Base-by-base conservation (phyloP, 1,284 basidiomycete species). In the Ustilago tritici region DNA sequence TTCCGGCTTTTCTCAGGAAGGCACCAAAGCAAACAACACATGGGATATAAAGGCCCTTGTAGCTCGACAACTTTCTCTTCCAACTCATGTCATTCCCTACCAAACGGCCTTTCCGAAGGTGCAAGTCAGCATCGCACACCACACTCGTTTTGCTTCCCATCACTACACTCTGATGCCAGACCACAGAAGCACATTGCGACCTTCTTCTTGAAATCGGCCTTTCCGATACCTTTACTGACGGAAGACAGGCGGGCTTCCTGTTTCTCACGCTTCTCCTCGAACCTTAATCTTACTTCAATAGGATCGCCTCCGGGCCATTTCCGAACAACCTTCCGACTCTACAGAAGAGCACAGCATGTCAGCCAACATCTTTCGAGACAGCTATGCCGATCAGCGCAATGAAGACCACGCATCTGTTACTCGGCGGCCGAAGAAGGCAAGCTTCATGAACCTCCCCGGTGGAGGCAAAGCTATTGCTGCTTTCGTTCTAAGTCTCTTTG, bases 401-500 rank as follows among this genome's bases (percentile, higher is more conserved):
- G 35, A 36, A 11, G 47, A 53, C 3, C 31, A 35, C 2, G 8
- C 61, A 6, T 10, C 61, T 6, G 12, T 52, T 8, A 31, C 49
- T 14, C 19, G 35, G 0, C 53, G 56, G 7, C 32, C 59, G 5
- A 67, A 65, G 35, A 69, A 66, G 63, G 15, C 65, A 7, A 56
- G 54, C 62, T 66, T 74, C 34, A 62, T 52, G 19, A 70, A 63
- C 31, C 68, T 78, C 7, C 71, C 76, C 1, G 76, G 76, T 12
- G 76, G 76, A 35, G 56, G 61, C 49, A 78, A 78, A 56, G 82
- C 84, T 4, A 58, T 83, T 34, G 65, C 53, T 32, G 84, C 82
- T 14, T 86, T 86, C 47, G 53, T 66, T 2, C 61, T 81, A 54
- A 79, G 77, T 34, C 75, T 86, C 1, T 53, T 80, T 3, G 78